These are phyloP conservation scores for Globisporangium heterothallicum DNA, from an alignment of 352 stramenopile species.

Conservation along the genomic window DNA sequence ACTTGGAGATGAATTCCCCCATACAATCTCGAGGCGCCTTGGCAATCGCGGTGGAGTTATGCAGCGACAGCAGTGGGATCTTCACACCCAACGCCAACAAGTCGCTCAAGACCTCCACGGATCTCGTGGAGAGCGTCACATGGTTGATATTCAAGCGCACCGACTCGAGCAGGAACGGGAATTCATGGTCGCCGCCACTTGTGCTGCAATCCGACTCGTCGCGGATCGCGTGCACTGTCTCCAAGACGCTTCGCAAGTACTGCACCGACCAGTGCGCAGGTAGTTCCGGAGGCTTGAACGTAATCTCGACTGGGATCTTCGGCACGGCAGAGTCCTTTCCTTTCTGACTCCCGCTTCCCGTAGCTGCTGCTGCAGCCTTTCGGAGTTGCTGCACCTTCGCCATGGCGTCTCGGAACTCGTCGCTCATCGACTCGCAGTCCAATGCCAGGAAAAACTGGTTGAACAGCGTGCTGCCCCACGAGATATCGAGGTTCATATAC, in stretches of 20 bases:
- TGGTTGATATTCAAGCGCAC: constrained; percentile 10
- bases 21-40: constrained; percentile 5
- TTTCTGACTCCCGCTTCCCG: background rate
- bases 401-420: constrained; percentile 11
- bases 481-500: constrained; percentile 14
- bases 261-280: constrained; percentile 9
- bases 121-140: constrained; percentile 7
- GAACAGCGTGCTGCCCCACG: constrained; percentile 13
- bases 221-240: constrained; percentile 12
- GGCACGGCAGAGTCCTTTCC: too few species aligned
- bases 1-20: constrained; percentile 8
- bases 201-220: constrained; percentile 11
- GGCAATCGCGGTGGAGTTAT: constrained; percentile 4
- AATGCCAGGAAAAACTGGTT: constrained; percentile 17
- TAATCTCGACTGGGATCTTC: constrained; percentile 11
- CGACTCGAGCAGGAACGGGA: constrained; percentile 5
- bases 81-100: constrained; percentile 3
- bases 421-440: constrained; percentile 2
- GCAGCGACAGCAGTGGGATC: constrained; percentile 9
- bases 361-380: background rate
- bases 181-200: constrained; percentile 5
- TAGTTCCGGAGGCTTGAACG: constrained; percentile 10
- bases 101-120: constrained; percentile 4
- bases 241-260: constrained; percentile 15
- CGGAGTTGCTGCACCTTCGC: background rate